Percentiles rank a stretch among this genome's conserved stretches.
phyloP scores from a whole-genome alignment of 495 filamentous ascomycete species.

The Tuber calosporum region DNA sequence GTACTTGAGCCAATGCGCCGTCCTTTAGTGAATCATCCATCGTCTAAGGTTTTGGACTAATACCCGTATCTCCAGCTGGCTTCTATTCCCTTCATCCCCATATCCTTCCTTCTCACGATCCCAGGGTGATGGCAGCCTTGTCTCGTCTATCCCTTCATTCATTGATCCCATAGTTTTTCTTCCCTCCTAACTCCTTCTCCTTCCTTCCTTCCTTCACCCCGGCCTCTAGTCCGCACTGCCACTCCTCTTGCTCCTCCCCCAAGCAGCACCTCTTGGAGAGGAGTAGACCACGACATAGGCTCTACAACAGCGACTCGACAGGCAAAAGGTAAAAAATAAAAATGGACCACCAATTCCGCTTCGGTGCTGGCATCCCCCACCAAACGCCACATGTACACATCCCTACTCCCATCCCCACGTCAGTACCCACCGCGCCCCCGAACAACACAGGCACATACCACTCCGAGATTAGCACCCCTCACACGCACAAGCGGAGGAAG shows the following conservation, averaged over 20 bases:
- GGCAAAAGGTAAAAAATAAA: background rate
- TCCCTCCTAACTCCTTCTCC: background rate
- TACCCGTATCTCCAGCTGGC: background rate
- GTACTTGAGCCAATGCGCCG: background rate
- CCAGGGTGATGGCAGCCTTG: background rate
- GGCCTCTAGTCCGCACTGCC: background rate
- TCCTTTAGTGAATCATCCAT: background rate
- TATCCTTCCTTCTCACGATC: background rate
- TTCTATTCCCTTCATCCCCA: background rate
- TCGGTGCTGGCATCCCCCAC: background rate
- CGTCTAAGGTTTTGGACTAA: background rate
- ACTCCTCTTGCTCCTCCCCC: background rate
- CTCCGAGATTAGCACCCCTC: background rate
- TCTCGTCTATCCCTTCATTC: background rate
- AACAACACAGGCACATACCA: background rate
- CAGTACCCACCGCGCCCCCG: background rate
- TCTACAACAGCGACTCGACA: background rate
- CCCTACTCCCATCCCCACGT: background rate
- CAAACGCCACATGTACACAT: background rate
- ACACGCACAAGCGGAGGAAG: conserved; percentile 45
- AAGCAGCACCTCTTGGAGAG: conserved; percentile 1
- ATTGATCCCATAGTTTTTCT: background rate
- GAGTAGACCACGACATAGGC: background rate
- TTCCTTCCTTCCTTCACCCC: background rate
- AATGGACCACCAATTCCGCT: background rate